A percentile compares a stretch with the other conserved stretches of the same genome.
Conservation (phyloP, 345 rosid species). For the Arabidopsis suecica region DNA sequence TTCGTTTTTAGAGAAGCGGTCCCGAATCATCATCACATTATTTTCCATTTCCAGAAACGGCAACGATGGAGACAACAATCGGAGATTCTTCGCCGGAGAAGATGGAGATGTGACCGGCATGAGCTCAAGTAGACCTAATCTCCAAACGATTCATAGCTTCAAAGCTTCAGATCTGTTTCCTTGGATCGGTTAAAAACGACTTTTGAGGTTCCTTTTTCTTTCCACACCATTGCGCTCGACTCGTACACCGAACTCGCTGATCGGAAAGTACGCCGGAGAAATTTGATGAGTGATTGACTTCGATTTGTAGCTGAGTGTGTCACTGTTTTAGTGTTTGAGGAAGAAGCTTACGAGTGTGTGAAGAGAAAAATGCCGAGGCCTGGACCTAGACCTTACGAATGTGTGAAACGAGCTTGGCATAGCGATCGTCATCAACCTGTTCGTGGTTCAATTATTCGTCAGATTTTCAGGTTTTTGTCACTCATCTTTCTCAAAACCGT, state of each 20-base stretch:
- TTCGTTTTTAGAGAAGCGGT: slow-evolving; percentile 27
- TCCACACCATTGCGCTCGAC: slow-evolving; percentile 2
- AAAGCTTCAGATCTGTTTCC: slow-evolving; percentile 32
- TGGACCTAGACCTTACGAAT: slow-evolving; percentile 95
- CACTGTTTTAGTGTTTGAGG: background rate
- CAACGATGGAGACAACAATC: background rate
- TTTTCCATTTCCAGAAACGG: background rate
- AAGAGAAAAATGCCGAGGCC: slow-evolving; percentile 81
- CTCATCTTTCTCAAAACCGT: background rate
- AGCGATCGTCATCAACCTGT: slow-evolving; percentile 92
- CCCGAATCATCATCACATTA: slow-evolving; percentile 1
- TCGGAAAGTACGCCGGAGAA: background rate
- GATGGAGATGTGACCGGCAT: slow-evolving; percentile 15
- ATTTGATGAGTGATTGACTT: slow-evolving; percentile 3
- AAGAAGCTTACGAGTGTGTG: background rate
- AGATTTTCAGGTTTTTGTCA: slow-evolving; percentile 80
- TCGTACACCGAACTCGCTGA: background rate
- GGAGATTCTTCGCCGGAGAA: background rate
- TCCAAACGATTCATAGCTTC: background rate
- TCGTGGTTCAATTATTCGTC: slow-evolving; percentile 84
- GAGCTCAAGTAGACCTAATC: background rate
- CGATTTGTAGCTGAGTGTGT: background rate
- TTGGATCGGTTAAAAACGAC: slow-evolving; percentile 12
- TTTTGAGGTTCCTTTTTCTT: background rate
- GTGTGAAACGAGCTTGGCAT: slow-evolving; percentile 96